Conservation (phyloP, 2,329 filamentous ascomycete genomes). For the Neonectria punicea region DNA sequence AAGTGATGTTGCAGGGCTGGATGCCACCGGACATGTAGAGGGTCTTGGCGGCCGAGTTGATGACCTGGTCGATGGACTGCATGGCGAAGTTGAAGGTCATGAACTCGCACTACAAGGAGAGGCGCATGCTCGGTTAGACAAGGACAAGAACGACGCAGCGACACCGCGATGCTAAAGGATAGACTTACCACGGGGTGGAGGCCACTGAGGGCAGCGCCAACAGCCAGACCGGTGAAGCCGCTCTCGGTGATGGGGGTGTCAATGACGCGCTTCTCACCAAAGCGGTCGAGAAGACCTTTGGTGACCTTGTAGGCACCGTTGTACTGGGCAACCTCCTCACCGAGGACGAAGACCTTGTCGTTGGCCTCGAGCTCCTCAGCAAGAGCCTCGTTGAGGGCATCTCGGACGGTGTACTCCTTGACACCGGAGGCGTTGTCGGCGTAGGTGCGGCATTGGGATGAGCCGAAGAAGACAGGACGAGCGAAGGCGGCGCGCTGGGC, state of each 20-base stretch:
- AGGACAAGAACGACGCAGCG: background rate
- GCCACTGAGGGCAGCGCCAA: constrained; percentile 93
- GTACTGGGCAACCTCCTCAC: constrained; percentile 99
- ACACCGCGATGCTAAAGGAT: background rate
- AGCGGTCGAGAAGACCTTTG: constrained; percentile 95
- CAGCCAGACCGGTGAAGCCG: constrained; percentile 91
- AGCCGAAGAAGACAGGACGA: constrained; percentile 51
- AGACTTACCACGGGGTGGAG: constrained; percentile 88
- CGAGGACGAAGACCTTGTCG: constrained; percentile 93
- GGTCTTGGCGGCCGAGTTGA: constrained; percentile 99
- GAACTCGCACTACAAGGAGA: constrained; percentile 82
- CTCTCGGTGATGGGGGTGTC: constrained; percentile 98
- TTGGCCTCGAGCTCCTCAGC: constrained; percentile 96
- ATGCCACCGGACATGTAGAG: constrained; percentile 99
- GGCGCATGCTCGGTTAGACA: constrained; percentile 21
- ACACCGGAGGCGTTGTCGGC: constrained; percentile 65
- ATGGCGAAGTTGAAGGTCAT: constrained; percentile 99
- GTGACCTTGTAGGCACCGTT: constrained; percentile 99
- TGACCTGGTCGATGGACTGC: constrained; percentile 99
- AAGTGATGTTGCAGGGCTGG: constrained; percentile 99
- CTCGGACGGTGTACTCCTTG: constrained; percentile 97
- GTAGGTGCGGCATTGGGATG: constrained; percentile 63
- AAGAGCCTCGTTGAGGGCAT: constrained; percentile 97
- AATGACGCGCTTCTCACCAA: constrained; percentile 96
- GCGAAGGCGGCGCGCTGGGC: constrained; percentile 53